A percentile compares a stretch with the other conserved stretches of the same genome.
These are phyloP conservation scores for Chamaecyparis obtusa DNA, from an alignment of 75 land plant species.

Conservation along the genomic window DNA sequence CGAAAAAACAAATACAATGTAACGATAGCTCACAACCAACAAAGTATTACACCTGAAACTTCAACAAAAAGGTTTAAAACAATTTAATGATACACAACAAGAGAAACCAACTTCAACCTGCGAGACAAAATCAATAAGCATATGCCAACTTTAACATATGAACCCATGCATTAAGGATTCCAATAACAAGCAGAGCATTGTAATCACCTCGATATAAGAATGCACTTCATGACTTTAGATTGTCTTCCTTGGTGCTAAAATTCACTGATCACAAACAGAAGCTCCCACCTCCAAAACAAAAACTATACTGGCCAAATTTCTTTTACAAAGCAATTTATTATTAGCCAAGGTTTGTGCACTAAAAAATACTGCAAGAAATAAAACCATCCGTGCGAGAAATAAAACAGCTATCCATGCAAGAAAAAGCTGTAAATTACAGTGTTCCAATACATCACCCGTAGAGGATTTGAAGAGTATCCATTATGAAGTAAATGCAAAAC, in stretches of 20 bases:
- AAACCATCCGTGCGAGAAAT: not conserved
- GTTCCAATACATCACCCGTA: not conserved
- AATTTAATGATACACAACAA: not conserved
- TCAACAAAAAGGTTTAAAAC: no score
- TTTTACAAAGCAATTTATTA: not conserved
- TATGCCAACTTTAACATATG: not conserved
- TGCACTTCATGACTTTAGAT: not conserved
- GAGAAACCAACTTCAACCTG: not conserved
- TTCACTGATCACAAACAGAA: not conserved
- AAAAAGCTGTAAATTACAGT: not conserved
- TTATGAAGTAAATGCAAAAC: not conserved
- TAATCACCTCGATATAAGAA: not conserved
- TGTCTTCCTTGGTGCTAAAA: not conserved
- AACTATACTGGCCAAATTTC: not conserved
- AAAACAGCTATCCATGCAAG: not conserved
- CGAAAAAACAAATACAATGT: not conserved
- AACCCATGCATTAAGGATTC: not conserved
- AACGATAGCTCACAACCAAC: not conserved
- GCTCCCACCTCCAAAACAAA: not conserved
- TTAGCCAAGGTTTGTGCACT: not conserved
- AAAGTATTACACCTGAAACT: no score
- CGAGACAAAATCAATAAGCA: not conserved
- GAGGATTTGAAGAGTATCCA: not conserved
- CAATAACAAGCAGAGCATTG: not conserved
- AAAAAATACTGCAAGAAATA: not conserved